Evolutionary conservation across 1,139 yeast species (phyloP).

Genomic region (Nakaseomyces bracarensis): DNA sequence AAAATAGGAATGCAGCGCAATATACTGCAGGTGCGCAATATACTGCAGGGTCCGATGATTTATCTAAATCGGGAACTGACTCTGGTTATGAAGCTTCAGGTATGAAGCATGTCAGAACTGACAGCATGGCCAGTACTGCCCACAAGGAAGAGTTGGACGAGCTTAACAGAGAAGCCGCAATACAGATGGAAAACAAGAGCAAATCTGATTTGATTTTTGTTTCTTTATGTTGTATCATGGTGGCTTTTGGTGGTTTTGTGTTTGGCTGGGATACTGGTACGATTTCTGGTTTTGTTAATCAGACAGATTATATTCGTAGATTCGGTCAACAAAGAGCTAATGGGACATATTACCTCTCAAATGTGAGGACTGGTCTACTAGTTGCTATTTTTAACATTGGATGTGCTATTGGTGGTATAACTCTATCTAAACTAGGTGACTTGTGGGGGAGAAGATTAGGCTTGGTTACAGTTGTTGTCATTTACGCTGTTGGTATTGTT

Average conservation of each 20-base stretch:
- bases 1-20: conserved; percentile 5
- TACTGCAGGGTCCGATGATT: conserved; percentile 7
- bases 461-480: conserved; percentile 44
- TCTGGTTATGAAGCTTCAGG: conserved; percentile 1
- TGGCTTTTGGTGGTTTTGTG: conserved; percentile 62
- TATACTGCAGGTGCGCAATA: conserved; percentile 1
- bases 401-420: conserved; percentile 56
- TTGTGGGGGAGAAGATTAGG: conserved; percentile 54
- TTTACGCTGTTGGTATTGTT: conserved; percentile 52
- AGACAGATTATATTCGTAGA: conserved; percentile 50
- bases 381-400: conserved; percentile 62
- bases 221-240: conserved; percentile 38
- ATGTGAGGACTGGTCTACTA: conserved; percentile 51
- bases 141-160: conserved; percentile 15
- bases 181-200: conserved; percentile 11
- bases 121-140: conserved; percentile 1
- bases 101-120: not conserved
- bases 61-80: conserved; percentile 4
- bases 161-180: conserved; percentile 15
- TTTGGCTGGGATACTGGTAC: conserved; percentile 79
- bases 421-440: conserved; percentile 48
- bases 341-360: conserved; percentile 37
- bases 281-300: conserved; percentile 67
- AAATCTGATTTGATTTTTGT: conserved; percentile 33
- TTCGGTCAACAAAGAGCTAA: conserved; percentile 37